Conservation (phyloP, 768 basidiomycete species). For the Pleurotus ostreatus region DNA sequence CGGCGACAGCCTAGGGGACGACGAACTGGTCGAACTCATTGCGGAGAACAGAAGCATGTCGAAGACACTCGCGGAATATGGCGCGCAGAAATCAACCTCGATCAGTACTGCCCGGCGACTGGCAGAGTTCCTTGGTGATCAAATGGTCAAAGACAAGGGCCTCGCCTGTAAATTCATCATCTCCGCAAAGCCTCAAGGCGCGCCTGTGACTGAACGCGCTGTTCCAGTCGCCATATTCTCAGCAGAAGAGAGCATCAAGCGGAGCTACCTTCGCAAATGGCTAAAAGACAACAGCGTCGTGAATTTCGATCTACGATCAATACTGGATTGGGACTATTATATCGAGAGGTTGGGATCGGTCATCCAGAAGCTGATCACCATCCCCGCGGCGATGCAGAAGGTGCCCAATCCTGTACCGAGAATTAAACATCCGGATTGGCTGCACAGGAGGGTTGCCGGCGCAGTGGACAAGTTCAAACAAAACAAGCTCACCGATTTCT, state of each 20-base stretch:
- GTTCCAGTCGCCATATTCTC: conserved; percentile 98
- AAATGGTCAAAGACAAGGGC: conserved; percentile 99
- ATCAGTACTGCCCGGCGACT: conserved; percentile 94
- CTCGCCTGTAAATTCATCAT: conserved; percentile 99
- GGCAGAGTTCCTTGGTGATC: conserved; percentile 94
- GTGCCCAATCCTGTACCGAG: conserved; percentile 95
- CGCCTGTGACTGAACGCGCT: conserved; percentile 95
- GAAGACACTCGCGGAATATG: conserved; percentile 94
- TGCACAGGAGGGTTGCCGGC: conserved; percentile 85
- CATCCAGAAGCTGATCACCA: conserved; percentile 98
- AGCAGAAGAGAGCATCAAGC: conserved; percentile 88
- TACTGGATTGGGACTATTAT: conserved; percentile 98
- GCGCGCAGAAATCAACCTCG: conserved; percentile 93
- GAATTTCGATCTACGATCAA: conserved; percentile 88
- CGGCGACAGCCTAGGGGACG: conserved; percentile 80
- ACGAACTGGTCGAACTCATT: conserved; percentile 95
- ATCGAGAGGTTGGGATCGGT: conserved; percentile 97
- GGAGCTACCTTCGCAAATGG: conserved; percentile 91
- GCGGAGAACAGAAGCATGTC: conserved; percentile 99
- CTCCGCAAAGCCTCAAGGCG: conserved; percentile 86
- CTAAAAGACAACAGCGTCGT: conserved; percentile 86
- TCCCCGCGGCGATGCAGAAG: conserved; percentile 98
- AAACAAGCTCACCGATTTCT: conserved; percentile 96
- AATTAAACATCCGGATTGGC: conserved; percentile 96
- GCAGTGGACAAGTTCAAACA: conserved; percentile 96